Conservation (phyloP, 176 grass and related monocot genomes). For the Triticum monococcum region DNA sequence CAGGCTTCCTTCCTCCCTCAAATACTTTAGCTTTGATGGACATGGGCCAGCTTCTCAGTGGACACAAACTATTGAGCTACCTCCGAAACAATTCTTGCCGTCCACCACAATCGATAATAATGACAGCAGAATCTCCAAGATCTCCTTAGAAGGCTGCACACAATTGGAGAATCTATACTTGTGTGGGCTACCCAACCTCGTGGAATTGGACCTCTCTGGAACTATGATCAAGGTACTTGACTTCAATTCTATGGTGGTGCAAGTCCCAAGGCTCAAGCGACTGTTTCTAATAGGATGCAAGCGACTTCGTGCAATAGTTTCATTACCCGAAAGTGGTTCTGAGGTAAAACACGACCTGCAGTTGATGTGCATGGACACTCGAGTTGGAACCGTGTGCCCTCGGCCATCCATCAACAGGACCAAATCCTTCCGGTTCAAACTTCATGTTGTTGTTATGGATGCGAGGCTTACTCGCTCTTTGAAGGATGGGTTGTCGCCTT, state of each 20-base stretch:
- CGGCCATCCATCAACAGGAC: not conserved
- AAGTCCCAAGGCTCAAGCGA: not conserved
- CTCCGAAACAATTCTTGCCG: not conserved
- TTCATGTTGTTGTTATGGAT: not conserved
- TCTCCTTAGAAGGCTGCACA: not conserved
- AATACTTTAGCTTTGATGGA: too few relatives aligned
- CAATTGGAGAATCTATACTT: not conserved
- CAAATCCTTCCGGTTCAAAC: fast-evolving
- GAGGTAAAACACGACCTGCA: too few relatives aligned
- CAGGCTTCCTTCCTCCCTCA: too few relatives aligned
- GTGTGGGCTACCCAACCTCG: not conserved
- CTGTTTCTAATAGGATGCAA: slow-evolving; percentile 9
- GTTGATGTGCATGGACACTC: slow-evolving; percentile 2
- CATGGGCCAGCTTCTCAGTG: too few relatives aligned
- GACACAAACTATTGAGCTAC: too few relatives aligned
- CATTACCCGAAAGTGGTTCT: too few relatives aligned
- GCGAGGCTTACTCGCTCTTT: not conserved
- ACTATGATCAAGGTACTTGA: not conserved
- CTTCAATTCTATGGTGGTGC: not conserved
- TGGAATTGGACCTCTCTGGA: slow-evolving; percentile 12
- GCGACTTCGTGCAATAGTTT: not conserved
- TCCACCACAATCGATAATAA: not conserved
- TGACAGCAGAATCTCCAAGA: not conserved
- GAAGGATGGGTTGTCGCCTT: too few relatives aligned
- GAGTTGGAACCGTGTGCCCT: not conserved